Conservation (phyloP, 805 yeast genomes). For the Ogataea philodendri region DNA sequence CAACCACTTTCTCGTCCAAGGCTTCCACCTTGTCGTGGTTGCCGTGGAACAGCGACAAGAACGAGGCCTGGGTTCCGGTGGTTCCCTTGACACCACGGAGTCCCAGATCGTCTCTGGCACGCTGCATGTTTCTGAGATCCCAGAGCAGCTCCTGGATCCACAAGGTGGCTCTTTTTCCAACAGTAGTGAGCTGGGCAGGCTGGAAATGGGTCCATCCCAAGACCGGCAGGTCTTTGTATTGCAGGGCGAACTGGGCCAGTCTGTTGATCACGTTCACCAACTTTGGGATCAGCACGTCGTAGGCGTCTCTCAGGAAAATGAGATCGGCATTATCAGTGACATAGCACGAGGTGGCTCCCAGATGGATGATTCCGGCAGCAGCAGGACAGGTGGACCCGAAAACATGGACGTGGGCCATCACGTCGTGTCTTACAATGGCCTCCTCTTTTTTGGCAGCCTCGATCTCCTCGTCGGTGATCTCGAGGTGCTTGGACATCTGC, state of each 20-base stretch:
- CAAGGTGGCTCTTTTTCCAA: slow-evolving; percentile 95
- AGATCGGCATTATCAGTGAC: slow-evolving; percentile 98
- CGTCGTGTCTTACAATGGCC: slow-evolving; percentile 98
- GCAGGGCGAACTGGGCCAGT: slow-evolving; percentile 80
- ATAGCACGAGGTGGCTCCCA: slow-evolving; percentile 97
- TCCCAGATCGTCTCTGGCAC: slow-evolving; percentile 96
- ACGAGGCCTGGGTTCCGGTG: slow-evolving; percentile 98
- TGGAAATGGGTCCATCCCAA: slow-evolving; percentile 99
- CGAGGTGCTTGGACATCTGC: slow-evolving; percentile 75
- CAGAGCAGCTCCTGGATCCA: slow-evolving; percentile 98
- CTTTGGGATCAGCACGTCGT: slow-evolving; percentile 89
- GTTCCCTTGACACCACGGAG: slow-evolving; percentile 98
- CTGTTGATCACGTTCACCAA: slow-evolving; percentile 94
- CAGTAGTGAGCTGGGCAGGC: slow-evolving; percentile 98
- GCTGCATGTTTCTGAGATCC: slow-evolving; percentile 93
- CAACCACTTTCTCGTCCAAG: slow-evolving; percentile 87
- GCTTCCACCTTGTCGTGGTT: slow-evolving; percentile 95
- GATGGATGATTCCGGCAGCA: slow-evolving; percentile 96
- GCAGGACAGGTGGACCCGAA: slow-evolving; percentile 91
- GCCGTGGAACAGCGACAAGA: slow-evolving; percentile 92
- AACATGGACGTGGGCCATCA: slow-evolving; percentile 98
- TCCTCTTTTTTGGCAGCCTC: slow-evolving; percentile 87
- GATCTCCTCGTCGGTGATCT: slow-evolving; percentile 90
- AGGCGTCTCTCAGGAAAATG: slow-evolving; percentile 93
- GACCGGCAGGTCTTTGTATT: slow-evolving; percentile 93